Evolutionary conservation across 257 asterid genomes (phyloP).

Genomic region (Solanum corneliomulleri): DNA sequence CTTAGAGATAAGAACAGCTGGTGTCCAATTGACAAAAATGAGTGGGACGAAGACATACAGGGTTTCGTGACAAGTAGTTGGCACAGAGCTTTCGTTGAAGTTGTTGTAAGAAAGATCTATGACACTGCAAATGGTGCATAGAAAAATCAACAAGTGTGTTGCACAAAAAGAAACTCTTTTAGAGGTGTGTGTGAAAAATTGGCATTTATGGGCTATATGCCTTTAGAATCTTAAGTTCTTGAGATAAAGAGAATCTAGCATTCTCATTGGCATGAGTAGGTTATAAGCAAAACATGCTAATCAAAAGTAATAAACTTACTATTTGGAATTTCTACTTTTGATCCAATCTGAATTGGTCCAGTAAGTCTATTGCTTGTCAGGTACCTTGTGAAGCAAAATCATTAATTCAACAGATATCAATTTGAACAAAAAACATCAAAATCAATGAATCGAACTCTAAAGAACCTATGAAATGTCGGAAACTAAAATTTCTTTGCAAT

Average conservation of each 20-base stretch:
- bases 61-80: conserved; percentile 25
- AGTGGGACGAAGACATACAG: conserved; percentile 17
- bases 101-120: conserved; percentile 50
- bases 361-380: conserved; percentile 42
- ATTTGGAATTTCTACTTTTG: background rate
- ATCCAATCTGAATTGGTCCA: conserved; percentile 37
- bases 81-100: conserved; percentile 19
- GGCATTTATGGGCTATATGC: background rate
- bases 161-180: background rate
- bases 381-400: conserved; percentile 16
- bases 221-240: background rate
- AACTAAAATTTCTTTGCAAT: background rate
- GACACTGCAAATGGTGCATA: conserved; percentile 9
- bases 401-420: background rate
- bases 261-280: background rate
- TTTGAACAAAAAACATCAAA: background rate
- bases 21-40: background rate
- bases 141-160: background rate
- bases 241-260: background rate
- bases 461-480: background rate
- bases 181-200: background rate
- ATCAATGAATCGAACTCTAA: background rate
- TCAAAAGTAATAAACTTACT: conserved; percentile 14
- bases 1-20: background rate
- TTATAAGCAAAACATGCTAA: background rate